phyloP scores from a whole-genome alignment of 768 basidiomycete species.

The Gloeophyllum trabeum region DNA sequence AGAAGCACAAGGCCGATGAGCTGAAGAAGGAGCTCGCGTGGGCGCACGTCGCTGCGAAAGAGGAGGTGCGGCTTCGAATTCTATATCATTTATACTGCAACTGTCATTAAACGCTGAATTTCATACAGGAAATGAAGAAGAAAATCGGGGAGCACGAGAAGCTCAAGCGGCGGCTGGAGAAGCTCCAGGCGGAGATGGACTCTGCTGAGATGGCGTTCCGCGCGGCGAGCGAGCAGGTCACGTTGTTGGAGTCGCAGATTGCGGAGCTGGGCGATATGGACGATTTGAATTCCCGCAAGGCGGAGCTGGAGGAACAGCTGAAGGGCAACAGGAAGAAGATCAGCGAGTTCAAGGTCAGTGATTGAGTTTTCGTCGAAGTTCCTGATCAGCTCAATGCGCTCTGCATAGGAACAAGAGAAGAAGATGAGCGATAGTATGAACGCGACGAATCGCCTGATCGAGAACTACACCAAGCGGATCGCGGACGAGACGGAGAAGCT shows the following conservation, averaged over 20 bases:
- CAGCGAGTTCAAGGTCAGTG: constrained; percentile 31
- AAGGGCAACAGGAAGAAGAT: constrained; percentile 34
- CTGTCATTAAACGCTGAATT: too few relatives aligned
- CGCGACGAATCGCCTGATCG: constrained; percentile 20
- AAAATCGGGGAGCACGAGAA: constrained; percentile 31
- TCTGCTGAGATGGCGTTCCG: constrained; percentile 27
- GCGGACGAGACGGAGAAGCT: constrained; percentile 39
- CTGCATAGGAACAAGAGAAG: constrained; percentile 37
- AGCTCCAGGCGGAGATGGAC: constrained; percentile 26
- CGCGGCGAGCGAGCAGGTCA: constrained; percentile 23
- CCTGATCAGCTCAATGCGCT: too few relatives aligned
- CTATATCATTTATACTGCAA: constrained; percentile 11
- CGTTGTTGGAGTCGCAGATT: constrained; percentile 25
- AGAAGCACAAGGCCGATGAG: constrained; percentile 54
- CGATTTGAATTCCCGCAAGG: constrained; percentile 27
- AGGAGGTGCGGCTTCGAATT: constrained; percentile 32
- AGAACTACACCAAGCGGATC: constrained; percentile 33
- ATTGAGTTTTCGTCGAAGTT: too few relatives aligned
- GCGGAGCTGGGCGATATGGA: constrained; percentile 33
- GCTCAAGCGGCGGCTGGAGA: constrained; percentile 23
- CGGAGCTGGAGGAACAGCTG: constrained; percentile 27
- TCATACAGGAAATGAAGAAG: constrained; percentile 28
- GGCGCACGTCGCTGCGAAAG: constrained; percentile 70
- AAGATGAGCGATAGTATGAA: constrained; percentile 32
- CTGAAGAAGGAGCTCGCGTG: constrained; percentile 79